phyloP scores from a whole-genome alignment of 2,329 filamentous ascomycete species.

The Fusarium lyarnte region DNA sequence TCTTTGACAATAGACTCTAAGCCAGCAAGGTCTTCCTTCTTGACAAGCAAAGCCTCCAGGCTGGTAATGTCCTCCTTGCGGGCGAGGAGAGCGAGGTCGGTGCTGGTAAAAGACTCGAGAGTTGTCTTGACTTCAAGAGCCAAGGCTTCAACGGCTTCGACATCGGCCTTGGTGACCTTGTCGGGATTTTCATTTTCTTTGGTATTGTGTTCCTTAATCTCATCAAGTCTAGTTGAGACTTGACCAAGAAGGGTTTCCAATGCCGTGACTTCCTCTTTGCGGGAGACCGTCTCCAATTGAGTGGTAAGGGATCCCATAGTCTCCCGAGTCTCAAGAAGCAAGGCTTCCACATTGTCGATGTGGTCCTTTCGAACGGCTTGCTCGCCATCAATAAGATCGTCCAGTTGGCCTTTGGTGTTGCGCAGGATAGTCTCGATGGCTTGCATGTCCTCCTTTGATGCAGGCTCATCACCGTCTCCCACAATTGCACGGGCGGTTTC shows the following conservation, averaged over 20 bases:
- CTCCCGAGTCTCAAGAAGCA: slow-evolving; percentile 79
- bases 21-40: slow-evolving; percentile 73
- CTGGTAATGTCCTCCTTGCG: slow-evolving; percentile 76
- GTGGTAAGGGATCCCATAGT: slow-evolving; percentile 72
- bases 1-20: slow-evolving; percentile 76
- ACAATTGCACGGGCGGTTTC: slow-evolving; percentile 3
- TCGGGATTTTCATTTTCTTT: slow-evolving; percentile 67
- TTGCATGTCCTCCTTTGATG: slow-evolving; percentile 79
- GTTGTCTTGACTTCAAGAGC: slow-evolving; percentile 86
- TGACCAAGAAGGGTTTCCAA: slow-evolving; percentile 84
- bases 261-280: slow-evolving; percentile 80
- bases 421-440: slow-evolving; percentile 90
- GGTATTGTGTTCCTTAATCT: slow-evolving; percentile 69
- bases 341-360: slow-evolving; percentile 70
- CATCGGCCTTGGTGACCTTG: slow-evolving; percentile 80
- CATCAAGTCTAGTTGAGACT: slow-evolving; percentile 78
- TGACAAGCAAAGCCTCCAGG: slow-evolving; percentile 74
- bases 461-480: slow-evolving; percentile 48
- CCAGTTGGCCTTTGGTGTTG: slow-evolving; percentile 88
- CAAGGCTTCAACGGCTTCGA: slow-evolving; percentile 82
- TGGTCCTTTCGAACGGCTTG: slow-evolving; percentile 74
- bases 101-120: slow-evolving; percentile 75
- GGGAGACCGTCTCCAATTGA: slow-evolving; percentile 75
- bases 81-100: slow-evolving; percentile 75
- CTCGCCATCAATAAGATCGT: slow-evolving; percentile 80